Percentiles rank a stretch among this genome's conserved stretches.
Conservation (phyloP, 2,329 filamentous ascomycete genomes). For the Alternaria gaisen region DNA sequence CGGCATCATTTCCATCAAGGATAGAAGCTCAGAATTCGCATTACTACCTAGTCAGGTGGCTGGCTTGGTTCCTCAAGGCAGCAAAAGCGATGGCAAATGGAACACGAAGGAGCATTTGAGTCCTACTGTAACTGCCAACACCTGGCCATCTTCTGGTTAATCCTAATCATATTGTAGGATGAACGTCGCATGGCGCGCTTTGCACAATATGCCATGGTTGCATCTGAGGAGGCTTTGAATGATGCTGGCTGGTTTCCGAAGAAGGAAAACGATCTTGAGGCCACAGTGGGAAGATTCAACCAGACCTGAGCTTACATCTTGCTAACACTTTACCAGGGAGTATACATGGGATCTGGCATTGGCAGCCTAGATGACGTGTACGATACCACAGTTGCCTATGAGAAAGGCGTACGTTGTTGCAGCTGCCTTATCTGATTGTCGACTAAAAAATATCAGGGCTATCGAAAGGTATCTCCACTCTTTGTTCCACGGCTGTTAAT, state of each 20-base stretch:
- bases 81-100: conserved; percentile 55
- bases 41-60: conserved; percentile 85
- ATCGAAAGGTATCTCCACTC: conserved; percentile 89
- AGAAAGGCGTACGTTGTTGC: conserved; percentile 69
- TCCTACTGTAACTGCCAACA: conserved; percentile 36
- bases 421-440: background rate
- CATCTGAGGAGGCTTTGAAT: conserved; percentile 82
- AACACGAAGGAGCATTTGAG: conserved; percentile 57
- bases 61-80: conserved; percentile 75
- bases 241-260: conserved; percentile 81
- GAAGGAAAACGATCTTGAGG: conserved; percentile 70
- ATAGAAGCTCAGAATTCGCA: conserved; percentile 70
- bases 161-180: conserved; percentile 55
- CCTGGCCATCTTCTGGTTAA: conserved; percentile 45
- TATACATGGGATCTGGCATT: conserved; percentile 94
- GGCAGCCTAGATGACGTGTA: conserved; percentile 94
- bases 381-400: conserved; percentile 78
- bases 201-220: conserved; percentile 88
- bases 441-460: conserved; percentile 67
- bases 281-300: conserved; percentile 62
- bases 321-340: conserved; percentile 63
- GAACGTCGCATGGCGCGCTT: conserved; percentile 87
- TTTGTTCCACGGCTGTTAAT: conserved; percentile 94
- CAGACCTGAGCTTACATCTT: background rate
- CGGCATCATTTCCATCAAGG: conserved; percentile 78